Evolutionary conservation across 208 protist species (phyloP), one percentile per base, ranked within the genome.

Genomic region (Trypanosoma platydactyli): DNA sequence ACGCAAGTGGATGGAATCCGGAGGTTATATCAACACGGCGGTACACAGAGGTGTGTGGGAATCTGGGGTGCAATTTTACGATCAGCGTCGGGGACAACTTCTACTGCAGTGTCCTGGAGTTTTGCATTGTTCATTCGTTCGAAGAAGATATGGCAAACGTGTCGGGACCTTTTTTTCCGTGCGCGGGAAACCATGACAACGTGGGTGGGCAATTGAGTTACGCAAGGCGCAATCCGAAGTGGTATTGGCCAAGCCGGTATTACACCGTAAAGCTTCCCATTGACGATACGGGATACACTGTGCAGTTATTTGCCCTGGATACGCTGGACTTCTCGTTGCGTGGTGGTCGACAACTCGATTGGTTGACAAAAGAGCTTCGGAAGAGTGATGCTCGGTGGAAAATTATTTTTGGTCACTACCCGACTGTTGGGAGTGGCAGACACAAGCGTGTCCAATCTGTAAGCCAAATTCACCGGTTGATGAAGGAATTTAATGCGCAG

Each of bases 191-290:
- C 38, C 70, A 76, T 42, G 70, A 76, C 27, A 51, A 62, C 35
- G 24, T 61, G 3, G 53, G 63, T 20, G 62, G 40, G 25, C 70
- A 76, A 42, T 35, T 76, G 24, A 1, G 27, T 6, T 68, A 76
- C 41, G 4, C 68, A 22, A 59, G 60, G 25, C 45, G 56, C 13
- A 68, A 69, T 29, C 57, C 57, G 1, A 12, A 33, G 3, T 68
- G 70, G 70, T 62, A 68, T 27, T 76, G 54, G 48, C 53, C 55
- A 6, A 64, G n/a, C 44, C 24, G 27, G 1, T 68, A 65, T 29
- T 76, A 63, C 42, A 70, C 54, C 0, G 70, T 62, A 24, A 76
- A 76, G 54, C 29, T 76, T 30, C 70, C 70, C 15, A 67, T 76
- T 41, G 70, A 76, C 42, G 55, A 70, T 25, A 76, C 62, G 12